phyloP scores from a whole-genome alignment of 305 asterid species.

The Petunia hybrid region DNA sequence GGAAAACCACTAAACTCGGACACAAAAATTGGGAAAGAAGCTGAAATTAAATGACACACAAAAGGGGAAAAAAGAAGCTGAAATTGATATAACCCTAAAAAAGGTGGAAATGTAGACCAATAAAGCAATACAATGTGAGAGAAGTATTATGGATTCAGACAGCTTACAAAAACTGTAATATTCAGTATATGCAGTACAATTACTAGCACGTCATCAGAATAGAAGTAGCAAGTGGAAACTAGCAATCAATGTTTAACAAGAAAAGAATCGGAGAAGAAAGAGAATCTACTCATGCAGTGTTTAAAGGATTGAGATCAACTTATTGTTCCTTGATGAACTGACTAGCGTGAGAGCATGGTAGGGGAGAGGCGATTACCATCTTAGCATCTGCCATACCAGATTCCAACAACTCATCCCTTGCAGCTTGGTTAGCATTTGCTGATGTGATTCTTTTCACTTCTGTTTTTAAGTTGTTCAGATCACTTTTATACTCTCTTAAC shows the following conservation, averaged over 20 bases:
- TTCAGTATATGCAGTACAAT: neutral
- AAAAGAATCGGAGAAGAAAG: neutral
- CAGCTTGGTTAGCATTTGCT: conserved; percentile 54
- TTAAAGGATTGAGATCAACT: conserved; percentile 14
- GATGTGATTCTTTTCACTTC: conserved; percentile 71
- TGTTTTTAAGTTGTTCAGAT: conserved; percentile 63
- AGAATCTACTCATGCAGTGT: conserved; percentile 18
- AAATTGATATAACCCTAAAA: neutral
- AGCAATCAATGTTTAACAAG: neutral
- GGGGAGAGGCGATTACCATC: conserved; percentile 44
- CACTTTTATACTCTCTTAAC: conserved; percentile 67
- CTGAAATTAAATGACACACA: neutral
- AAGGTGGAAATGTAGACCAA: neutral
- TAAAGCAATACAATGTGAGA: conserved; percentile 25
- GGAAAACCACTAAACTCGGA: neutral
- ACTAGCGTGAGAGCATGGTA: conserved; percentile 7
- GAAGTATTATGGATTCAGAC: conserved; percentile 8
- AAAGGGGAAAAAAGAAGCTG: neutral
- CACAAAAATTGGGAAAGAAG: neutral
- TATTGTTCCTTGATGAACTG: neutral
- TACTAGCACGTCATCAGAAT: neutral
- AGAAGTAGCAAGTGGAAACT: conserved; percentile 6
- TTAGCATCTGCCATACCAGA: conserved; percentile 59
- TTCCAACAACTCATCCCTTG: conserved; percentile 65
- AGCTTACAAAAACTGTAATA: conserved; percentile 13